Evolutionary conservation across 768 basidiomycete species (phyloP).

Genomic region (Gymnopilus dilepis): DNA sequence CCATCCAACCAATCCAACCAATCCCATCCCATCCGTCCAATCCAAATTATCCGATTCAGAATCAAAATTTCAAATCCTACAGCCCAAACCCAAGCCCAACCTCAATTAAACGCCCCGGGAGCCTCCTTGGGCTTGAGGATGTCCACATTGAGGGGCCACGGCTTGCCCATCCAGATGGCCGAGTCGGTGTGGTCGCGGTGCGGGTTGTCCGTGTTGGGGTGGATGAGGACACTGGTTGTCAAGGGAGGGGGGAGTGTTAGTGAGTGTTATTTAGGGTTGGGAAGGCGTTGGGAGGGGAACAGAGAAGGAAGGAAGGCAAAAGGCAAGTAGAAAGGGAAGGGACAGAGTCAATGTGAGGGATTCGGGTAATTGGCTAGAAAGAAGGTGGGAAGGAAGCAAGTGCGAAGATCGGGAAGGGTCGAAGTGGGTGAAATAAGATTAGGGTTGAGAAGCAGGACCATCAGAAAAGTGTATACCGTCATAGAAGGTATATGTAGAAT

Average conservation of each 20-base stretch:
- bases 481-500: not conserved
- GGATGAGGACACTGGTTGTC: constrained; percentile 61
- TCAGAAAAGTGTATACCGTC: not conserved
- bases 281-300: not conserved
- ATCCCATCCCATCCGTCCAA: no score
- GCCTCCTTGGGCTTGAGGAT: constrained; percentile 7
- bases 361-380: not conserved
- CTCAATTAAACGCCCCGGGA: not conserved
- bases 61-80: not conserved
- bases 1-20: no score
- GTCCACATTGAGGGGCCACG: constrained; percentile 55
- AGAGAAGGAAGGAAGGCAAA: not conserved
- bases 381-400: not conserved
- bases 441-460: not conserved
- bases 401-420: not conserved
- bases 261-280: no score
- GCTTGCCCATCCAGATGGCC: constrained; percentile 68
- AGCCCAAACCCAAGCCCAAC: no score
- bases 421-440: not conserved
- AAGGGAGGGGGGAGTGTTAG: not conserved
- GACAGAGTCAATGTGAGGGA: not conserved
- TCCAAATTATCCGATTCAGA: no score
- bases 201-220: constrained; percentile 68
- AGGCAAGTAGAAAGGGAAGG: no score
- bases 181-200: constrained; percentile 67